These are phyloP conservation scores for Wallacemonas sp. DNA, from an alignment of 208 protist species.

Conservation along the genomic window DNA sequence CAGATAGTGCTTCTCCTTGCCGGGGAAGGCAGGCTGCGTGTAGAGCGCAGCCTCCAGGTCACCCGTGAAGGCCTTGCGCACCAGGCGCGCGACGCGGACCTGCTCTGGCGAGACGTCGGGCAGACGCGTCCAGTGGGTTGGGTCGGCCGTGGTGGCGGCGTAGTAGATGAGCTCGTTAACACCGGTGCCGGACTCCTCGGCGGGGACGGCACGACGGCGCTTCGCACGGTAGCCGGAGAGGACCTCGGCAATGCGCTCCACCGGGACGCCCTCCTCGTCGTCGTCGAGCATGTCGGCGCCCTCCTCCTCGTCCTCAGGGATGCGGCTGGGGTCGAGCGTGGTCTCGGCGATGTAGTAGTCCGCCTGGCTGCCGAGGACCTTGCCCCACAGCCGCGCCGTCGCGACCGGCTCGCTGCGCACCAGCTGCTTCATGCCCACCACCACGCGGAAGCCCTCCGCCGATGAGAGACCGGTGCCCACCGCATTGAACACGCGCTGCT, in stretches of 20 bases:
- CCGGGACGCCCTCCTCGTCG: slow-evolving; percentile 59
- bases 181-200: slow-evolving; percentile 73
- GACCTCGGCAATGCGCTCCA: slow-evolving; percentile 75
- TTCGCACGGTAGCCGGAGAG: slow-evolving; percentile 44
- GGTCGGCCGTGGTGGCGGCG: slow-evolving; percentile 67
- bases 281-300: slow-evolving; percentile 61
- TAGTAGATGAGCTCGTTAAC: slow-evolving; percentile 93
- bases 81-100: slow-evolving; percentile 78
- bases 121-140: slow-evolving; percentile 83
- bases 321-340: slow-evolving; percentile 65
- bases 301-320: slow-evolving; percentile 66
- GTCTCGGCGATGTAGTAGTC: slow-evolving; percentile 94
- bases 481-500: slow-evolving; percentile 83
- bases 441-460: slow-evolving; percentile 83
- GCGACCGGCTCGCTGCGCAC: slow-evolving; percentile 81
- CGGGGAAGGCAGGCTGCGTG: slow-evolving; percentile 92
- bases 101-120: slow-evolving; percentile 93
- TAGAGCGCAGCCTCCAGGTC: slow-evolving; percentile 85
- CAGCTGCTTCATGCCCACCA: slow-evolving; percentile 88
- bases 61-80: slow-evolving; percentile 92
- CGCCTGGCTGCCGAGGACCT: slow-evolving; percentile 66
- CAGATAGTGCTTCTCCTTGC: slow-evolving; percentile 92
- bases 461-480: slow-evolving; percentile 77
- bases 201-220: slow-evolving; percentile 33
- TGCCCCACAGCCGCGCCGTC: slow-evolving; percentile 87